A percentile compares a stretch with the other conserved stretches of the same genome.
Conservation (phyloP, 257 asterid species). For the Echium plantagineum region DNA sequence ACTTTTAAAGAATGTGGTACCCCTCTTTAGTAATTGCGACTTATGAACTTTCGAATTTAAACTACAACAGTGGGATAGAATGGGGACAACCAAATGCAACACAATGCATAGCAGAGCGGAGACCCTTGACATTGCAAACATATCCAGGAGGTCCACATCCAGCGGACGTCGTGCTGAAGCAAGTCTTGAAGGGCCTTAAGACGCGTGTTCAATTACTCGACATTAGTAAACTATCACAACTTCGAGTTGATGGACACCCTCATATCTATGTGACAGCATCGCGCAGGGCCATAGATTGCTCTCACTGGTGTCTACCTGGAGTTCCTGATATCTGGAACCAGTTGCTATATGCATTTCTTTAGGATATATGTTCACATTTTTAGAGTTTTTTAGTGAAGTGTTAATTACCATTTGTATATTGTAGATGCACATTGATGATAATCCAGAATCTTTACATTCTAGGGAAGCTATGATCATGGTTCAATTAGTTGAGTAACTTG, state of each 20-base stretch:
- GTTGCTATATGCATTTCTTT: slow-evolving; percentile 10
- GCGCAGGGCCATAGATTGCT: slow-evolving; percentile 25
- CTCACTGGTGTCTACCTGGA: slow-evolving; percentile 46
- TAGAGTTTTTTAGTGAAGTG: too few relatives aligned
- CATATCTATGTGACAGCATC: slow-evolving; percentile 23
- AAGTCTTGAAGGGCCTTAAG: slow-evolving; percentile 9
- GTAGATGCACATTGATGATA: too few relatives aligned
- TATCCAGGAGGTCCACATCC: background rate
- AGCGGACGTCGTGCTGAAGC: slow-evolving; percentile 20
- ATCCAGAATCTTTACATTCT: too few relatives aligned
- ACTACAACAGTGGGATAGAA: slow-evolving; percentile 6
- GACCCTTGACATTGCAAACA: slow-evolving; percentile 6
- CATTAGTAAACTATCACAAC: slow-evolving; percentile 22
- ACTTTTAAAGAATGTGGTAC: too few relatives aligned
- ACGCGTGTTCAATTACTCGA: slow-evolving; percentile 22
- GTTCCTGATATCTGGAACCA: slow-evolving; percentile 43
- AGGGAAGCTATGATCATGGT: too few relatives aligned
- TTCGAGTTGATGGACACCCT: slow-evolving; percentile 43
- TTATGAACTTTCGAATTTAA: background rate
- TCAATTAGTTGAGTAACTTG: too few relatives aligned
- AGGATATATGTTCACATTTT: background rate
- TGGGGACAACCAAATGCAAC: slow-evolving; percentile 13
- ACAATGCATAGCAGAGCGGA: slow-evolving; percentile 8
- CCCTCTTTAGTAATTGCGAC: too few relatives aligned
- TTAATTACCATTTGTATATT: too few relatives aligned